Evolutionary conservation across 108 stramenopile species (phyloP).

Genomic region (Fragilariopsis cylindrus): DNA sequence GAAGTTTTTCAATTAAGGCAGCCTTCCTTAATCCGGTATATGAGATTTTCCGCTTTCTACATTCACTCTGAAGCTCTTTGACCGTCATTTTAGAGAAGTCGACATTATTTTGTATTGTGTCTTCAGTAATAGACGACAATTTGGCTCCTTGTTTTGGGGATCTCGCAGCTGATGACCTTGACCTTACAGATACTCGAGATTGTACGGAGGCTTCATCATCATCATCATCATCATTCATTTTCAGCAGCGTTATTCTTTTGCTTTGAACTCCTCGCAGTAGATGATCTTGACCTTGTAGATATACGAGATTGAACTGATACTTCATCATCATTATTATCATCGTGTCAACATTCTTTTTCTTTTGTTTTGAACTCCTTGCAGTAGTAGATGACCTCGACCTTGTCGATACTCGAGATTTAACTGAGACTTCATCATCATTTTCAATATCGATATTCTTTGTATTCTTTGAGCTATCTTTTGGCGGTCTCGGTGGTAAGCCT

Average conservation of each 20-base stretch:
- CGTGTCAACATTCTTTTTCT: background rate
- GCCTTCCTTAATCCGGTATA: too few species aligned
- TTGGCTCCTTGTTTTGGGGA: too few species aligned
- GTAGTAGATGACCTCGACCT: background rate
- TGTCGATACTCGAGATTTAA: background rate
- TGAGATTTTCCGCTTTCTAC: background rate
- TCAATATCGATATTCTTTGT: background rate
- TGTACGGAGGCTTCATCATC: background rate
- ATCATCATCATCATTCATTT: constrained; percentile 1
- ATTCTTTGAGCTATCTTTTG: background rate
- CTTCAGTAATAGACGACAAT: background rate
- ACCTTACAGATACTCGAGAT: background rate
- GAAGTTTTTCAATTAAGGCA: too few species aligned
- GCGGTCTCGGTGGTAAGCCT: constrained; percentile 13
- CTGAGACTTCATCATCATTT: constrained; percentile 13
- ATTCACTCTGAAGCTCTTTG: background rate
- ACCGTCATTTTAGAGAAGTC: background rate
- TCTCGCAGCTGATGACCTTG: background rate
- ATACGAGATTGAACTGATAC: constrained; percentile 5
- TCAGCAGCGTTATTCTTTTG: background rate
- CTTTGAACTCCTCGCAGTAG: background rate
- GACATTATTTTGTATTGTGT: background rate
- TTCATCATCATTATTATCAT: constrained; percentile 8
- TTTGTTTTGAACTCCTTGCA: background rate
- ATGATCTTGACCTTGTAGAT: constrained; percentile 8